These are phyloP conservation scores for Crepidotus variabilis DNA, from an alignment of 768 basidiomycete species.

Conservation along the genomic window DNA sequence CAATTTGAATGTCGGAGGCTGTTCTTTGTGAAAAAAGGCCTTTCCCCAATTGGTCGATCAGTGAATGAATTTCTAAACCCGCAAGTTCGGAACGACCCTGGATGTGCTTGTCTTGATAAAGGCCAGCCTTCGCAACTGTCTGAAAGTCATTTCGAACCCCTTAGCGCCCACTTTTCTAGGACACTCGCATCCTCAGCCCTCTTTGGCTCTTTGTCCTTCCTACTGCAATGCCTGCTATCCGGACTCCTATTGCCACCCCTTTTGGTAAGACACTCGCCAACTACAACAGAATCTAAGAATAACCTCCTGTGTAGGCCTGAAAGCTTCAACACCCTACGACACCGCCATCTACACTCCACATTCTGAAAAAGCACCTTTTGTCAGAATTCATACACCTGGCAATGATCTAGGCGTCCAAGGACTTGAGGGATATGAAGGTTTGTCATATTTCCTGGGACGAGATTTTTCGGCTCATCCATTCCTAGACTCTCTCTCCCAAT, in stretches of 20 bases:
- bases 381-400: slow-evolving; percentile 18
- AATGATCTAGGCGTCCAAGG: not conserved
- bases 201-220: not conserved
- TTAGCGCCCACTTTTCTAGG: slow-evolving; percentile 10
- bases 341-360: slow-evolving; percentile 14
- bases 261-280: not conserved
- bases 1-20: not conserved
- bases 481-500: slow-evolving; percentile 19
- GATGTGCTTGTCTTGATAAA: not conserved
- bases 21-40: not conserved
- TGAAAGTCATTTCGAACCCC: slow-evolving; percentile 13
- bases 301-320: slow-evolving; percentile 7
- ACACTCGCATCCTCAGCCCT: not conserved
- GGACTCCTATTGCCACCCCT: not conserved
- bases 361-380: slow-evolving; percentile 14
- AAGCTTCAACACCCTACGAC: slow-evolving; percentile 18
- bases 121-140: not conserved
- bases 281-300: not conserved
- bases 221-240: not conserved
- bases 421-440: slow-evolving; percentile 12
- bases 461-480: slow-evolving; percentile 1
- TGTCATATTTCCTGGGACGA: not conserved
- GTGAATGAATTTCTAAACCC: not conserved
- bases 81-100: not conserved
- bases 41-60: not conserved